A percentile compares a stretch with the other conserved stretches of the same genome.
These are phyloP conservation scores for Citrullus mucosospermus DNA, from an alignment of 306 rosid genomes.

Conservation along the genomic window DNA sequence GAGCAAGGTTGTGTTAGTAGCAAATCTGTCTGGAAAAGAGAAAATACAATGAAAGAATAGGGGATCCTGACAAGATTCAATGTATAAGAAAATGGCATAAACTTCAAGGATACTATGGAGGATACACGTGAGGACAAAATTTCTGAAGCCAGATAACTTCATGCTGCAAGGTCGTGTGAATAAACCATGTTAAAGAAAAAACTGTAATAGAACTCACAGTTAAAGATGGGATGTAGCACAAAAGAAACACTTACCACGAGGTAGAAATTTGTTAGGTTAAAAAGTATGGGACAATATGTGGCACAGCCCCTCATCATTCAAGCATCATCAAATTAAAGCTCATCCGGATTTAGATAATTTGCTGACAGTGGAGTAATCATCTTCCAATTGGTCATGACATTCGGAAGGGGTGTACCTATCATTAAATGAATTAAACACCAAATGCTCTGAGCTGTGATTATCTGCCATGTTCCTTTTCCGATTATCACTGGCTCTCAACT, in stretches of 20 bases:
- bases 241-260: conserved; percentile 27
- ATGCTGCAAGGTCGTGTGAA: conserved; percentile 58
- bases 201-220: conserved; percentile 14
- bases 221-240: conserved; percentile 15
- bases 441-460: conserved; percentile 27
- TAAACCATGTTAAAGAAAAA: conserved; percentile 34
- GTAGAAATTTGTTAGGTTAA: conserved; percentile 2
- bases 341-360: conserved; percentile 18
- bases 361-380: conserved; percentile 21
- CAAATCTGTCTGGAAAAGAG: not conserved
- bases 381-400: conserved; percentile 24
- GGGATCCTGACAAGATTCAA: not conserved
- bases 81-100: not conserved
- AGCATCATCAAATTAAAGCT: conserved; percentile 6
- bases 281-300: conserved; percentile 4
- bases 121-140: conserved; percentile 55
- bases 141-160: conserved; percentile 47
- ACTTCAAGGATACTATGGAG: conserved; percentile 77
- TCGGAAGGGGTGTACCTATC: conserved; percentile 69
- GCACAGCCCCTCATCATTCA: not conserved
- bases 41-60: not conserved
- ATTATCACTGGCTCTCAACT: conserved; percentile 25
- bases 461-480: conserved; percentile 19
- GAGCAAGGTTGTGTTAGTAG: not conserved
- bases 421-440: conserved; percentile 20